Conservation (phyloP, 768 basidiomycete species). For the Hydnum rufescens region DNA sequence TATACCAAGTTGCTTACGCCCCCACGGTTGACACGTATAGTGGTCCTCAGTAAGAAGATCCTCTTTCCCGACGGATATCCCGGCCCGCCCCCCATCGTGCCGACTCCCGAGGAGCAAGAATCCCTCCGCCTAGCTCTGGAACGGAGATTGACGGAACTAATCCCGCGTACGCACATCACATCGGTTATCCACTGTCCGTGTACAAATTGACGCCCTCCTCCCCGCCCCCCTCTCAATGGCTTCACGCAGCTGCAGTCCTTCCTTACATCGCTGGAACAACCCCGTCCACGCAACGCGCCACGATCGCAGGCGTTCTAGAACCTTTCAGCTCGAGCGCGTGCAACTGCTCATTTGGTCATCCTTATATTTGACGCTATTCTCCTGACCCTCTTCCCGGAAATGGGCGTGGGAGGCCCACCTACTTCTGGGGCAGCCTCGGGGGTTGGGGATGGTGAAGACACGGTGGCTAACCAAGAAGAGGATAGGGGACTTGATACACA, state of each 20-base stretch:
- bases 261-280: conserved; percentile 37
- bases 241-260: conserved; percentile 22
- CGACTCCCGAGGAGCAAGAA: conserved; percentile 55
- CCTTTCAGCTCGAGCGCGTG: conserved; percentile 42
- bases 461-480: no score
- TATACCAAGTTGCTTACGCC: conserved; percentile 33
- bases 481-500: no score
- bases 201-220: background rate
- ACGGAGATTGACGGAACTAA: conserved; percentile 20
- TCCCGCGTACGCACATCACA: conserved; percentile 23
- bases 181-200: conserved; percentile 13
- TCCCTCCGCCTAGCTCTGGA: conserved; percentile 29
- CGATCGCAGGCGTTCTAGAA: conserved; percentile 36
- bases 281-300: conserved; percentile 20
- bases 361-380: conserved; percentile 55
- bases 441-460: no score
- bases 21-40: conserved; percentile 30
- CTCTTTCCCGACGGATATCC: conserved; percentile 81
- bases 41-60: conserved; percentile 39
- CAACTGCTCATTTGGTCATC: conserved; percentile 59
- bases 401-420: conserved; percentile 29
- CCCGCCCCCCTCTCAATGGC: background rate
- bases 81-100: conserved; percentile 48
- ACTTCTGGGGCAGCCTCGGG: no score
- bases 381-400: conserved; percentile 59